Percentiles rank a stretch among this genome's conserved stretches.
phyloP scores from a whole-genome alignment of 2,329 filamentous ascomycete species.

The Aureobasidium sp. region DNA sequence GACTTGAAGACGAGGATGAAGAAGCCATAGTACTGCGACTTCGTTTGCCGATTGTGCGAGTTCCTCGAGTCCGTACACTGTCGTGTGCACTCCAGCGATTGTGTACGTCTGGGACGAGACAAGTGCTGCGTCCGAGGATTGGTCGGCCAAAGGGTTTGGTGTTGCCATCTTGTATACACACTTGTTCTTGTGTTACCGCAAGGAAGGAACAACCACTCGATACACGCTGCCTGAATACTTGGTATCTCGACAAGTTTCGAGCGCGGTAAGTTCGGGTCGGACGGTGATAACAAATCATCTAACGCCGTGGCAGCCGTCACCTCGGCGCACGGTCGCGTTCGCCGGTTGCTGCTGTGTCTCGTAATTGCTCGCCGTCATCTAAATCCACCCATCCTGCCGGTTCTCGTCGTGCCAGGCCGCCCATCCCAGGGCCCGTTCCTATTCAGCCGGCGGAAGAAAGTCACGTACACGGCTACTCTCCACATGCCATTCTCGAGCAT shows the following conservation, averaged over 20 bases:
- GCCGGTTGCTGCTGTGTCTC: conserved; percentile 3
- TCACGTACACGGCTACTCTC: conserved; percentile 1
- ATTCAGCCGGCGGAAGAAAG: conserved; percentile 16
- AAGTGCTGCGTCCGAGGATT: background rate
- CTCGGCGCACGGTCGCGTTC: conserved; percentile 10
- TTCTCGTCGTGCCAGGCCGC: background rate
- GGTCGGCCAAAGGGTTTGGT: conserved; percentile 3
- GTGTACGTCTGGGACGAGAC: conserved; percentile 61
- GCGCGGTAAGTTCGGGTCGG: conserved; percentile 3
- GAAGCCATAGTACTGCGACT: conserved; percentile 80
- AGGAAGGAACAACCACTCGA: background rate
- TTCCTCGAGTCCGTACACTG: conserved; percentile 75
- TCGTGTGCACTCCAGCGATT: conserved; percentile 71
- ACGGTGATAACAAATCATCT: background rate
- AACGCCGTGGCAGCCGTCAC: background rate
- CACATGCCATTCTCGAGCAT: background rate
- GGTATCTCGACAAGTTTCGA: background rate
- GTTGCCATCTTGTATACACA: background rate
- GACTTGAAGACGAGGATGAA: conserved; percentile 69
- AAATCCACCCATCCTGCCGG: background rate
- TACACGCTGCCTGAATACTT: too few relatives aligned
- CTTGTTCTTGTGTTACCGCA: too few relatives aligned
- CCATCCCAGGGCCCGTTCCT: background rate
- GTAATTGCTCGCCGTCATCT: conserved; percentile 10
- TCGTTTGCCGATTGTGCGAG: conserved; percentile 48